A percentile compares a stretch with the other conserved stretches of the same genome.
phyloP scores from a whole-genome alignment of 192 early-diverging fungal species.

The Irineochytrium annulatum region DNA sequence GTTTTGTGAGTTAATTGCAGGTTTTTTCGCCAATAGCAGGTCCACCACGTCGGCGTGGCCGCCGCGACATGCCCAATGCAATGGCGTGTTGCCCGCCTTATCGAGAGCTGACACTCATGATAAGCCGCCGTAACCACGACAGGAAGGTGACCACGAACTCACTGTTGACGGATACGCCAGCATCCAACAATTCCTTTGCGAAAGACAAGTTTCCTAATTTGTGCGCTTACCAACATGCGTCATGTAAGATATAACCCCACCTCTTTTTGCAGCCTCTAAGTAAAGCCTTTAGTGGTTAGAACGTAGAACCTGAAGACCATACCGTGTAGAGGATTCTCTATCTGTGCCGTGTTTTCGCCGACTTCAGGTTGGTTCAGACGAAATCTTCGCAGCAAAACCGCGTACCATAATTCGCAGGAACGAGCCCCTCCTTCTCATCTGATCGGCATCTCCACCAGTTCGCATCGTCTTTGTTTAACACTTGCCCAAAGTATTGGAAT shows the following conservation, averaged over 20 bases:
- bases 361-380: constrained; percentile 17
- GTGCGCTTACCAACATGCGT: not conserved
- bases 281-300: not conserved
- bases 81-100: constrained; percentile 49
- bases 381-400: not conserved
- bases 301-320: not conserved
- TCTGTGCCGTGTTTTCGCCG: constrained; percentile 44
- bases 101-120: constrained; percentile 29
- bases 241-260: constrained; percentile 7
- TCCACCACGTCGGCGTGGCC: constrained; percentile 45
- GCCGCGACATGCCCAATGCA: constrained; percentile 52
- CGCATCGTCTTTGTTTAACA: constrained; percentile 43
- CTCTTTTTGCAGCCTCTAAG: constrained; percentile 46
- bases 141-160: too few species aligned
- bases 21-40: constrained; percentile 31
- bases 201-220: constrained; percentile 39
- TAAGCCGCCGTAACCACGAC: not conserved
- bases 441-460: constrained; percentile 53
- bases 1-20: constrained; percentile 48
- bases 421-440: constrained; percentile 46
- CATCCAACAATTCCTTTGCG: constrained; percentile 36
- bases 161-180: constrained; percentile 49
- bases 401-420: constrained; percentile 47
- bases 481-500: constrained; percentile 14
- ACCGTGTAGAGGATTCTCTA: constrained; percentile 55